Evolutionary conservation across 2,329 filamentous ascomycete genomes (phyloP), one percentile per base, ranked within the genome.

Genomic region (Ophiobolus disseminans): DNA sequence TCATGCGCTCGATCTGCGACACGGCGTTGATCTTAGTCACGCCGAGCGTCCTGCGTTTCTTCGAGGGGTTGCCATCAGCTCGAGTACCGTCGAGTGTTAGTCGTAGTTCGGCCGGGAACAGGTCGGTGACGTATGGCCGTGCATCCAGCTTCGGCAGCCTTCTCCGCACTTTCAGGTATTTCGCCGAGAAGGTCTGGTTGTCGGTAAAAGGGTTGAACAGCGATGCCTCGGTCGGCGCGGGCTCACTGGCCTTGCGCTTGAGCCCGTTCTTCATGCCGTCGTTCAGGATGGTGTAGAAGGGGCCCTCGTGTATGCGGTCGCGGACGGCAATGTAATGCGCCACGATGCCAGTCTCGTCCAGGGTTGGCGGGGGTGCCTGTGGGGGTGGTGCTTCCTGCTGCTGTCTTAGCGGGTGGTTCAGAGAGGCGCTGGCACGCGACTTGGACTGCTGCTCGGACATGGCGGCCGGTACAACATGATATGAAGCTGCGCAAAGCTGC

Each of bases 151-250:
- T 78, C 0, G 84, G 84, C 8, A 86, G 62, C 16, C 74, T 78
- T 50, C 82, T 74, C 57, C 78, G 78, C 59, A 82, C 82, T 55
- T 81, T 83, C 45, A 79, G 73, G 66, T 85, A 86, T 60, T 79
- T 81, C 44, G 81, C 76, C 13, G 80, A 79, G 63, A 84, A 87
- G 0, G 82, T 84, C 30, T 81, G 81, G 69, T 85, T 85, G 45
- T 82, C 82, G 34, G 80, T 77, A 60, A 87, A 87, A 2, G 84
- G 82, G 65, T 87, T 82, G 61, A 85, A 82, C 0, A 73, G 60
- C 10, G 63, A 61, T 6, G 62, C 62, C 32, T 70, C 66, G 35
- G 68, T 67, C 10, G 68, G 63, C n/a, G 61, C 63, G 16, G 78
- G 77, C 50, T 75, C 66, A 41, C 55, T 63, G 22, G 58, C 65